Percentiles rank a stretch among this genome's conserved stretches.
phyloP scores from a whole-genome alignment of 306 rosid genomes.

The Datisca glomerata region DNA sequence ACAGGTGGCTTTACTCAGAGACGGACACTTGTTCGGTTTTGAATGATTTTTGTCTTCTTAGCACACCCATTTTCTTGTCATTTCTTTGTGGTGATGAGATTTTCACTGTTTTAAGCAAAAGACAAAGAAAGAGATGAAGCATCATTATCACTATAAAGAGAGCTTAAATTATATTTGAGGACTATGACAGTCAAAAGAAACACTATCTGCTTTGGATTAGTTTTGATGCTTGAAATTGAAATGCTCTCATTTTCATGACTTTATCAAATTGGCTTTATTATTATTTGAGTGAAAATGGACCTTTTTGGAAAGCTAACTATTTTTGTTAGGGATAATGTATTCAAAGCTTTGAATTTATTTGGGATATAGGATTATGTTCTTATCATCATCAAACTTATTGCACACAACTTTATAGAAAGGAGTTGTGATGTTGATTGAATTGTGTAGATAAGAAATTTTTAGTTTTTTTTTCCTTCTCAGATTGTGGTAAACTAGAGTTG shows the following conservation, averaged over 20 bases:
- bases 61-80: not conserved
- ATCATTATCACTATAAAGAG: too few species aligned
- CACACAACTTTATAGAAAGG: constrained; percentile 1
- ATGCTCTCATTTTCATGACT: too few species aligned
- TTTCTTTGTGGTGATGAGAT: not conserved
- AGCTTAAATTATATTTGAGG: too few species aligned
- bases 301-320: constrained; percentile 7
- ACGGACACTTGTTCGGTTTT: not conserved
- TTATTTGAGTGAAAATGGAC: too few species aligned
- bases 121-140: too few species aligned
- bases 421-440: not conserved
- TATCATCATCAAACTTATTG: constrained; percentile 2
- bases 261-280: too few species aligned
- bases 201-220: too few species aligned
- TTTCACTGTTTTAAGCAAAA: too few species aligned
- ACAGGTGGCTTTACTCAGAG: too few species aligned
- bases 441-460: constrained; percentile 9
- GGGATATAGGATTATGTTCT: constrained; percentile 4
- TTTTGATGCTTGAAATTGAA: too few species aligned
- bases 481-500: not conserved
- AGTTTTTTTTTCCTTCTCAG: not conserved
- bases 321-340: constrained; percentile 7
- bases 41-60: constrained; percentile 2
- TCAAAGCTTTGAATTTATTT: constrained; percentile 11
- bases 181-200: too few species aligned